Base-by-base conservation (phyloP, 345 rosid genomes). In the Aquilaria sinensis region DNA sequence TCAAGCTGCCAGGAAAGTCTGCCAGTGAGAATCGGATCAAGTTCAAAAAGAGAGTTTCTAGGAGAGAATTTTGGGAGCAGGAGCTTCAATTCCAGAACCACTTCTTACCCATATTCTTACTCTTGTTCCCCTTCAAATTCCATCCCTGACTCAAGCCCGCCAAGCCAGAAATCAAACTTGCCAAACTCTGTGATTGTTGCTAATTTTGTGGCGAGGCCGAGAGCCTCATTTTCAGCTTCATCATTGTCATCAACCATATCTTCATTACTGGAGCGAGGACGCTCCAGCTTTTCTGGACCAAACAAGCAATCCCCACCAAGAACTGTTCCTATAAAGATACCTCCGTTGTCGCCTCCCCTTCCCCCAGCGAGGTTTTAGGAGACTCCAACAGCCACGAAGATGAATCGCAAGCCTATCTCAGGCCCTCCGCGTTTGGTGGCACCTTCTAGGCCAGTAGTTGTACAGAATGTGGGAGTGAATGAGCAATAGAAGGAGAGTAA, bases 271-370 rank as follows among this genome's bases (percentile, higher is more conserved):
- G 66, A 69, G 10, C 57, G 70, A 58, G 54, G 32, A 53, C 66
- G 69, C 1, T 67, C 73, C 1, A 57, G 53, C 56, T 63, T 58
- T 37, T 53, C 67, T 0, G 73, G 54, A 33, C 63, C 32, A 74
- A 68, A 41, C 53, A 57, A 58, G 50, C 60, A 70, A 13, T 68
- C 76, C 30, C 47, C 65, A 9, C 15, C 43, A 37, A 64, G 51
- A 63, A 61, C 56, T 75, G 57, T 66, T 31, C 75, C 83, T 0
- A 43, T 30, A 11, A 83, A 74, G 61, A 82, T 81, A 51, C 97
- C 96, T 1, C 98, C 96, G 1, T 86, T 89, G 0, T 96, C 96
- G 0, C 89, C 89, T 9, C 88, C 84, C 1, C 82, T 67, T 34
- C 91, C 89, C 0, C 97, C 90, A n/a, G 64, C 71, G 1, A 78